Conservation (phyloP, 352 stramenopile species). For the Phytophthora pluvialis region DNA sequence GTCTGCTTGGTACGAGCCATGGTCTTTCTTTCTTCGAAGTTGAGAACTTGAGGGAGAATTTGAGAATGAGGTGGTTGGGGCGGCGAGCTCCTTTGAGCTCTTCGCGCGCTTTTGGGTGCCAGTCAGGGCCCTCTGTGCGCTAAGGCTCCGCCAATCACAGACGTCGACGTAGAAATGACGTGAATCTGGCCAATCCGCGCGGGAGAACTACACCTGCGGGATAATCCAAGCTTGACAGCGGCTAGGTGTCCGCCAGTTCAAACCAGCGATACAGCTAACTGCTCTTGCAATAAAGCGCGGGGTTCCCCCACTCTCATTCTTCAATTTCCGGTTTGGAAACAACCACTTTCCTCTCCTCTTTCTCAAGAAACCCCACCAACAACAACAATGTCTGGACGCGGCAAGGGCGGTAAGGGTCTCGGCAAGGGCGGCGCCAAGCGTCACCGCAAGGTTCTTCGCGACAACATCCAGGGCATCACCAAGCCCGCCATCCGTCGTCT, state of each 20-base stretch:
- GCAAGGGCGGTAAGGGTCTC: conserved; percentile 75
- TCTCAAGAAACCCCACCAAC: conserved; percentile 23
- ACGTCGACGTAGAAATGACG: neutral
- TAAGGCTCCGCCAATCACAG: conserved; percentile 38
- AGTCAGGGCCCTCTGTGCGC: neutral
- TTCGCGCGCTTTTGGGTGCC: conserved; percentile 13
- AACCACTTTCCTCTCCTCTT: conserved; percentile 23
- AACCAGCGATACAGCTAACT: conserved; percentile 19
- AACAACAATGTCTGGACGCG: conserved; percentile 70
- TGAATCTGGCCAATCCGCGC: conserved; percentile 22
- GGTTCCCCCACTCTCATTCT: conserved; percentile 45
- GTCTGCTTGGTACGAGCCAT: conserved; percentile 98
- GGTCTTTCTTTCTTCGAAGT: conserved; percentile 29
- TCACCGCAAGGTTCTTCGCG: conserved; percentile 89
- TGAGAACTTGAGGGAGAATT: conserved; percentile 36
- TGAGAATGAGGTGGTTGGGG: conserved; percentile 37
- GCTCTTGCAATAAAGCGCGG: neutral
- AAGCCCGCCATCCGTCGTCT: conserved; percentile 97
- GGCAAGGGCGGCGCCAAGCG: conserved; percentile 87
- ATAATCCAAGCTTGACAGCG: neutral
- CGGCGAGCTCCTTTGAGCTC: neutral
- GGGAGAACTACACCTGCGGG: neutral
- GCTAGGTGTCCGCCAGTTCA: conserved; percentile 24
- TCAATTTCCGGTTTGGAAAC: conserved; percentile 54
- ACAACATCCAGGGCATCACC: conserved; percentile 94